These are phyloP conservation scores for Thalassiosira hispida DNA, from an alignment of 352 stramenopile species.

Conservation along the genomic window DNA sequence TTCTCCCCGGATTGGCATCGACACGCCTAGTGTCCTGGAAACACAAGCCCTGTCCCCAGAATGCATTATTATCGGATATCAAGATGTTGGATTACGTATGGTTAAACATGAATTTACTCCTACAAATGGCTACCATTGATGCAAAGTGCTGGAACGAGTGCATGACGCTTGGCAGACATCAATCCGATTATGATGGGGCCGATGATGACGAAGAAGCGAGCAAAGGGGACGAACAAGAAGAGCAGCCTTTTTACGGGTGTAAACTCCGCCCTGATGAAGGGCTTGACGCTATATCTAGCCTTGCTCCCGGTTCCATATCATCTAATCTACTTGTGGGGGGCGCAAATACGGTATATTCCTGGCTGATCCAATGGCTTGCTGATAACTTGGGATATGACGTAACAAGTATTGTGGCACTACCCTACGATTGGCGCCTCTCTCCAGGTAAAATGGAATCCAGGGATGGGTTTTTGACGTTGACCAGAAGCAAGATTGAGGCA, in stretches of 20 bases:
- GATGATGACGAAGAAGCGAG: constrained; percentile 17
- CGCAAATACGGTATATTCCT: constrained; percentile 81
- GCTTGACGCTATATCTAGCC: constrained; percentile 71
- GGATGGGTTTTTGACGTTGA: constrained; percentile 80
- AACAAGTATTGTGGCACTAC: constrained; percentile 77
- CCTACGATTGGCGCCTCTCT: constrained; percentile 83
- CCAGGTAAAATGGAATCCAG: constrained; percentile 70
- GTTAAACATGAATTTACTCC: constrained; percentile 81
- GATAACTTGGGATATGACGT: constrained; percentile 85
- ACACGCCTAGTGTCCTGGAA: constrained; percentile 81
- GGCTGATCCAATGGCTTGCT: constrained; percentile 82
- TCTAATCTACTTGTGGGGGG: constrained; percentile 72
- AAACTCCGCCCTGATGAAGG: constrained; percentile 82
- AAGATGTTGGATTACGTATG: constrained; percentile 85
- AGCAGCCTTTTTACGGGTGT: constrained; percentile 45
- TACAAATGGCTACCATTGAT: constrained; percentile 82
- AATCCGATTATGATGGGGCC: constrained; percentile 59
- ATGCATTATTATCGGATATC: constrained; percentile 66
- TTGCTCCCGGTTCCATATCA: constrained; percentile 70
- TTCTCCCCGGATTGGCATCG: constrained; percentile 78
- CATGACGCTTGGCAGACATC: constrained; percentile 72
- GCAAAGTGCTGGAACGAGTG: constrained; percentile 76
- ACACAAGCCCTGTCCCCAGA: constrained; percentile 70
- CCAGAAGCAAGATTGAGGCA: constrained; percentile 72
- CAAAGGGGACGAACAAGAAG: constrained; percentile 4